phyloP scores from a whole-genome alignment of 352 stramenopile species.

The Bremia lactucae region DNA sequence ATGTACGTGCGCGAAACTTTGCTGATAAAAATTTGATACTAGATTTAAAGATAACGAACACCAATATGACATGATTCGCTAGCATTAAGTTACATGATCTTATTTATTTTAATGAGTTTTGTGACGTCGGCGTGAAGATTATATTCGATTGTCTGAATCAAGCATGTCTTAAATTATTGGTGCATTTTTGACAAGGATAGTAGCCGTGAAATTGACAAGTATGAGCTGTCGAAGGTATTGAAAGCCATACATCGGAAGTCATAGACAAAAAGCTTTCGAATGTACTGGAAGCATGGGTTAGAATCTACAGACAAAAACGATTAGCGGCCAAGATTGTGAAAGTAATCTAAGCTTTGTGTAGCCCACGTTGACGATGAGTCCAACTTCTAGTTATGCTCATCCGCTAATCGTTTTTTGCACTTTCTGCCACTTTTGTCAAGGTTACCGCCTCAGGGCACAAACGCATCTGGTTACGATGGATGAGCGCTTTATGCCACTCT shows the following conservation, averaged over 20 bases:
- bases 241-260: slow-evolving; percentile 95
- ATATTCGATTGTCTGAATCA: too few species aligned
- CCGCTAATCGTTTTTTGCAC: too few species aligned
- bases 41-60: too few species aligned
- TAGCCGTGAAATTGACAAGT: slow-evolving; percentile 93
- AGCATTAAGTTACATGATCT: too few species aligned
- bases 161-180: slow-evolving; percentile 91
- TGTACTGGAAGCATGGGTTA: slow-evolving; percentile 96
- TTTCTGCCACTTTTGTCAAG: slow-evolving; percentile 81
- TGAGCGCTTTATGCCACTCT: too few species aligned
- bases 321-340: slow-evolving; percentile 96
- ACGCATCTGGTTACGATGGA: too few species aligned
- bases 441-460: slow-evolving; percentile 90
- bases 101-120: too few species aligned
- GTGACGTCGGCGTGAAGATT: too few species aligned
- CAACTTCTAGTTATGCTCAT: too few species aligned
- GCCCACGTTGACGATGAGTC: slow-evolving; percentile 93
- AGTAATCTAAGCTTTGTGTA: slow-evolving; percentile 93
- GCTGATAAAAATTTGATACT: slow-evolving; percentile 31
- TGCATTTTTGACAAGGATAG: slow-evolving; percentile 95
- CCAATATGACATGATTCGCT: too few species aligned
- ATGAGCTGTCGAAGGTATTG: slow-evolving; percentile 89
- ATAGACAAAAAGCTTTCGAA: too few species aligned
- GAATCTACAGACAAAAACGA: too few species aligned
- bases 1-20: slow-evolving; percentile 41